Evolutionary conservation across 371 early-diverging fungal species (phyloP).

Genomic region (Mycotypha africana): DNA sequence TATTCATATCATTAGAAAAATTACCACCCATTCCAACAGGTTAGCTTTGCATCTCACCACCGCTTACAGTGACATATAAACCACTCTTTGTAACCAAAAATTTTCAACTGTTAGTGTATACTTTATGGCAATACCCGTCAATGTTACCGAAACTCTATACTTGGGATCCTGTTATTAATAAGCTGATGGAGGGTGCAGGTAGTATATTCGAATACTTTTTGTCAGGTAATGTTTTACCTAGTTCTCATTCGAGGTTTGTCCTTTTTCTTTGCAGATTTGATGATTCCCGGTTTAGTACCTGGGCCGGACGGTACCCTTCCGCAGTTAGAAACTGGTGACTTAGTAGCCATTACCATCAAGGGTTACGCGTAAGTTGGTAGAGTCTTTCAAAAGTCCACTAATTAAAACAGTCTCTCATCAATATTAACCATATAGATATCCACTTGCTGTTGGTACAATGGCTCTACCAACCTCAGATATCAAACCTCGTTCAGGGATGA

Average conservation of each 20-base stretch:
- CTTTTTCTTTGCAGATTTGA: constrained; percentile 35
- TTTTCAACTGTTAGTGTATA: constrained; percentile 62
- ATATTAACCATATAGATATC: too few species aligned
- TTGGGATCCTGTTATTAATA: constrained; percentile 53
- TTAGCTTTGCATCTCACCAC: constrained; percentile 8
- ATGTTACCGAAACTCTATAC: constrained; percentile 60
- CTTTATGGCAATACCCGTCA: constrained; percentile 56
- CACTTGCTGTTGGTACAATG: constrained; percentile 57
- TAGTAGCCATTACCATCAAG: constrained; percentile 50
- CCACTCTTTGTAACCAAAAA: too few species aligned
- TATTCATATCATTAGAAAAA: constrained; percentile 54
- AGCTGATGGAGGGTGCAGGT: constrained; percentile 63
- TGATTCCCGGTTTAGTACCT: constrained; percentile 60
- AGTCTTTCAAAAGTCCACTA: too few species aligned
- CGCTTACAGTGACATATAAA: too few species aligned
- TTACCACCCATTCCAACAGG: constrained; percentile 37
- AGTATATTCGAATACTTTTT: neutral
- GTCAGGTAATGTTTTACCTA: too few species aligned
- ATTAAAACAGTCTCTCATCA: too few species aligned
- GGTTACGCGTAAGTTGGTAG: constrained; percentile 39
- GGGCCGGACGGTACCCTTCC: constrained; percentile 40
- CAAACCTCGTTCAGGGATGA: constrained; percentile 48
- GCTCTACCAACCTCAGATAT: constrained; percentile 42
- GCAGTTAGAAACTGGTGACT: constrained; percentile 36
- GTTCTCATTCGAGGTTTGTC: neutral